Percentiles rank a stretch among this genome's conserved stretches.
Evolutionary conservation across 2,329 filamentous ascomycete species (phyloP).

Genomic region (Xylariomycetidae sp.): DNA sequence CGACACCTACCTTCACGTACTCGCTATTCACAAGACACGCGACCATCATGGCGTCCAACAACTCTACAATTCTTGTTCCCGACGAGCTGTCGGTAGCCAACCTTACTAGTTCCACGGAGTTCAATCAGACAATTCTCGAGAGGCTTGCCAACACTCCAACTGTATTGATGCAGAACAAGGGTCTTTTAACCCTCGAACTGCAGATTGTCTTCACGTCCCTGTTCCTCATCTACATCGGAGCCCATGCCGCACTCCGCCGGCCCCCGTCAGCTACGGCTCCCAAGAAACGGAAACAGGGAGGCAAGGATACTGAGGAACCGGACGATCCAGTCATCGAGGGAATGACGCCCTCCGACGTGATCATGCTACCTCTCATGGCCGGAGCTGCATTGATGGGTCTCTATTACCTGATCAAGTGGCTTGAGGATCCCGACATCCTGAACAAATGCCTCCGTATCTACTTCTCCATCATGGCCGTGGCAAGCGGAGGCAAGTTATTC

Average conservation of each 20-base stretch:
- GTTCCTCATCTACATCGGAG: constrained; percentile 76
- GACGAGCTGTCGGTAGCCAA: constrained; percentile 19
- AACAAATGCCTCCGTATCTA: constrained; percentile 81
- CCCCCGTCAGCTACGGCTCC: constrained; percentile 69
- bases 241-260: constrained; percentile 77
- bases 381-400: constrained; percentile 65
- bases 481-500: constrained; percentile 66
- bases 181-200: constrained; percentile 39
- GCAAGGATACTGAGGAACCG: constrained; percentile 45
- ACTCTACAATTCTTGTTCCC: constrained; percentile 13
- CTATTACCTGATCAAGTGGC: constrained; percentile 85
- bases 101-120: constrained; percentile 8
- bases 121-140: constrained; percentile 24
- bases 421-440: constrained; percentile 72
- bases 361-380: constrained; percentile 77
- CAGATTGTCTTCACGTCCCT: constrained; percentile 60
- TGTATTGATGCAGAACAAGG: constrained; percentile 24
- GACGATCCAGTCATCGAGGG: constrained; percentile 53
- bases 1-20: too few relatives aligned
- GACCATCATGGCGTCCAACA: constrained; percentile 21
- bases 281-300: constrained; percentile 40
- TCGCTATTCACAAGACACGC: too few relatives aligned
- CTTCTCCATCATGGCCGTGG: constrained; percentile 74
- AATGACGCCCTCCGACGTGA: constrained; percentile 69
- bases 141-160: constrained; percentile 23